Percentiles rank a stretch among this genome's conserved stretches.
phyloP scores from a whole-genome alignment of 78 protist species.

The Monosiga brevicollis region DNA sequence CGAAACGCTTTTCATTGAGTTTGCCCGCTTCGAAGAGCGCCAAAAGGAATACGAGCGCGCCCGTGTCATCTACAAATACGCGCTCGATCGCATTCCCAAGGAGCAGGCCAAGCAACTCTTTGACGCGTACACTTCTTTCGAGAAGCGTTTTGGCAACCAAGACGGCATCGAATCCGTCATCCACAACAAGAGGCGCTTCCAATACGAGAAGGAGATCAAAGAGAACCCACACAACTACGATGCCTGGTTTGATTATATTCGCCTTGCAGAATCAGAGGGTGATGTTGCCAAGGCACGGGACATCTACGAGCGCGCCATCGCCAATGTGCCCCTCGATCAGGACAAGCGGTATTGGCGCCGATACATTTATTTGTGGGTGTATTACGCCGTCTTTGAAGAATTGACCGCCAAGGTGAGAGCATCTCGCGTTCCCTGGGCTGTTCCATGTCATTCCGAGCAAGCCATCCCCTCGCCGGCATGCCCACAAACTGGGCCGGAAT shows the following conservation, averaged over 20 bases:
- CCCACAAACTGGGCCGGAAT: too few relatives aligned
- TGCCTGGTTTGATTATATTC: slow-evolving; percentile 91
- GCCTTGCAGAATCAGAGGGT: slow-evolving; percentile 80
- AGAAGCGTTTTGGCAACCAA: slow-evolving; percentile 79
- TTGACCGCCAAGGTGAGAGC: slow-evolving; percentile 26
- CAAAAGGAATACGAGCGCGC: slow-evolving; percentile 69
- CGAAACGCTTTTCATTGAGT: slow-evolving; percentile 68
- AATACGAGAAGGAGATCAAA: slow-evolving; percentile 75
- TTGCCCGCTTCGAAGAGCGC: slow-evolving; percentile 58
- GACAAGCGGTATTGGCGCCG: slow-evolving; percentile 73
- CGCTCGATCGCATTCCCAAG: slow-evolving; percentile 70
- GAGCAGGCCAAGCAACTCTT: slow-evolving; percentile 60
- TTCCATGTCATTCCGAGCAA: too few relatives aligned
- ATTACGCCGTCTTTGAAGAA: slow-evolving; percentile 90
- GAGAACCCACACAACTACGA: slow-evolving; percentile 79
- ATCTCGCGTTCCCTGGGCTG: not conserved
- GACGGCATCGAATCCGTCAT: slow-evolving; percentile 81
- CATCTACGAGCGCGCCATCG: slow-evolving; percentile 92
- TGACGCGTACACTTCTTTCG: slow-evolving; percentile 44
- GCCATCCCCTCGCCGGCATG: too few relatives aligned
- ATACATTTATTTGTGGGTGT: slow-evolving; percentile 93
- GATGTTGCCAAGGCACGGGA: slow-evolving; percentile 60
- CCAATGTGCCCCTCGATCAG: slow-evolving; percentile 77
- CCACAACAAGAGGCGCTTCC: slow-evolving; percentile 59
- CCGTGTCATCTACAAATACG: slow-evolving; percentile 79